A percentile compares a stretch with the other conserved stretches of the same genome.
Conservation (phyloP, 768 basidiomycete species). For the Mycena metata region DNA sequence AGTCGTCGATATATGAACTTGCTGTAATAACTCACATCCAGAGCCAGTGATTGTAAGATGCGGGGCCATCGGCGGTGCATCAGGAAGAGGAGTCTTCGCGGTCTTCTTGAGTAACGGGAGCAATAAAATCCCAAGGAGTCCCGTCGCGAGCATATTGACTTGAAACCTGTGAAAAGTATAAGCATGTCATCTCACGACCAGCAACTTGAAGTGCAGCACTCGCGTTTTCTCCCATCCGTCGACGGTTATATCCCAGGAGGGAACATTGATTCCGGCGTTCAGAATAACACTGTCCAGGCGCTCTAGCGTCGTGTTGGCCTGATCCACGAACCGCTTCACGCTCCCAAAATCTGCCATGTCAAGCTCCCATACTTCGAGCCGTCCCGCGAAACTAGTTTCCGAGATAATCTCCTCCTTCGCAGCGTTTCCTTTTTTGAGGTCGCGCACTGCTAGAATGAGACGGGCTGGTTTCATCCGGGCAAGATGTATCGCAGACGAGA, state of each 20-base stretch:
- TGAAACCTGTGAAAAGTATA: constrained; percentile 1
- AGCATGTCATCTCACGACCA: background rate
- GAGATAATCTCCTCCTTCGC: constrained; percentile 14
- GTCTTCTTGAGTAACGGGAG: constrained; percentile 20
- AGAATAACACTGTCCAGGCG: constrained; percentile 25
- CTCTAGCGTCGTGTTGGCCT: constrained; percentile 7
- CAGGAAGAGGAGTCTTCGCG: constrained; percentile 10
- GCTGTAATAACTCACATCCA: background rate
- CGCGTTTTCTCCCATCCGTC: constrained; percentile 27
- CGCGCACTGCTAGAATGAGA: constrained; percentile 27
- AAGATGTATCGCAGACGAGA: constrained; percentile 48
- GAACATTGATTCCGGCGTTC: constrained; percentile 12
- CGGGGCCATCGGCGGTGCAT: constrained; percentile 5
- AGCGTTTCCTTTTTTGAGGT: constrained; percentile 19
- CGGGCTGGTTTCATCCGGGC: constrained; percentile 14
- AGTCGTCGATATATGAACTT: background rate
- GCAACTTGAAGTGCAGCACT: background rate
- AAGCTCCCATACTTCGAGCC: constrained; percentile 28
- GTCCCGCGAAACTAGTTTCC: constrained; percentile 14
- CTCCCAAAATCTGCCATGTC: constrained; percentile 27
- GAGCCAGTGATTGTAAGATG: constrained; percentile 28
- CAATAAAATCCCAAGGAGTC: constrained; percentile 22
- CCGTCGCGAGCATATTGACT: constrained; percentile 27
- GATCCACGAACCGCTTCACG: constrained; percentile 22
- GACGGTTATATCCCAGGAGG: constrained; percentile 4